Evolutionary conservation across 148 eudicot species (phyloP).

Genomic region (Pouteria glomerata): DNA sequence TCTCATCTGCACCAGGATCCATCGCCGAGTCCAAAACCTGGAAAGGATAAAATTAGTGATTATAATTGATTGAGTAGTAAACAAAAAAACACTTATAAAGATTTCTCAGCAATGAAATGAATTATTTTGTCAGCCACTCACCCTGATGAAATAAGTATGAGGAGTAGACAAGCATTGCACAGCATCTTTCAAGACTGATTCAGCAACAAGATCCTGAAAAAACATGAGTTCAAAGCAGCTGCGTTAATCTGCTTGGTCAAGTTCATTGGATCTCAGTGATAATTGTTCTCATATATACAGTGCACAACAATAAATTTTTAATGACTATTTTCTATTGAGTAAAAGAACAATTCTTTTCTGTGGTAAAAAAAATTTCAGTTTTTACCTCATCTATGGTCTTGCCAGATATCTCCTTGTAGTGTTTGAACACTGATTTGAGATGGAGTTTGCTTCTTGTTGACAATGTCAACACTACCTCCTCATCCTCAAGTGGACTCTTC

Average conservation of each 20-base stretch:
- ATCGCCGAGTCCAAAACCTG: slow-evolving; percentile 60
- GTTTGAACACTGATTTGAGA: slow-evolving; percentile 44
- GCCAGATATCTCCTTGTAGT: slow-evolving; percentile 66
- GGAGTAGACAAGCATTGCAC: slow-evolving; percentile 59
- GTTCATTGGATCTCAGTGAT: too few relatives aligned
- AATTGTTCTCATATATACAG: too few relatives aligned
- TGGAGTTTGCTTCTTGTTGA: slow-evolving; percentile 80
- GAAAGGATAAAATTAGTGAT: not conserved
- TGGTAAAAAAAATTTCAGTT: not conserved
- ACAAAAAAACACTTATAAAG: not conserved
- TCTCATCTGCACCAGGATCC: slow-evolving; percentile 41
- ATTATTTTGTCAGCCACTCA: too few relatives aligned
- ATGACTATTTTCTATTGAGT: too few relatives aligned
- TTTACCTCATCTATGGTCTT: slow-evolving; percentile 47
- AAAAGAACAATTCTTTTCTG: too few relatives aligned
- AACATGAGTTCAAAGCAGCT: not conserved
- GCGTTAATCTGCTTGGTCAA: too few relatives aligned
- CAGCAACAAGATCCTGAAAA: slow-evolving; percentile 48
- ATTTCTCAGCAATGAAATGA: not conserved
- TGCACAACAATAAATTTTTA: too few relatives aligned
- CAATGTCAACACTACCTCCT: slow-evolving; percentile 57
- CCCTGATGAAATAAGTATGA: slow-evolving; percentile 58
- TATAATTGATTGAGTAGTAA: not conserved
- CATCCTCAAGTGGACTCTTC: slow-evolving; percentile 36
- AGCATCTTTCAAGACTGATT: slow-evolving; percentile 29